Evolutionary conservation across 2,329 filamentous ascomycete species (phyloP).

Genomic region (Cladosporium sp.): DNA sequence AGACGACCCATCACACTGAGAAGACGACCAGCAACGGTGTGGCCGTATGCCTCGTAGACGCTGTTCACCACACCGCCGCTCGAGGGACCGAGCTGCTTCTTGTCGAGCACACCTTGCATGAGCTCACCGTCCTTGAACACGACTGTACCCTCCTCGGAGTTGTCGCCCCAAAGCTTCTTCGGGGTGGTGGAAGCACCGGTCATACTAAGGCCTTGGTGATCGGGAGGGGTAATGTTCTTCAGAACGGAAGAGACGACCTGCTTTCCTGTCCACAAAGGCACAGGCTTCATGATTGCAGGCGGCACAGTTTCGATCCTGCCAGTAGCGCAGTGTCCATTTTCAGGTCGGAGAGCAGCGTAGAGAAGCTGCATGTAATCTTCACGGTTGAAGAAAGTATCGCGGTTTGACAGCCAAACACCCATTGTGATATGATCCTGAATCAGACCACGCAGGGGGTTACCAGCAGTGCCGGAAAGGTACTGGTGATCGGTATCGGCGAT

Average conservation of each 20-base stretch:
- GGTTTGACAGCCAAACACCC: constrained; percentile 81
- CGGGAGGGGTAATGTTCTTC: constrained; percentile 79
- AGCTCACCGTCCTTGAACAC: constrained; percentile 83
- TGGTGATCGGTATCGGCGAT: constrained; percentile 97
- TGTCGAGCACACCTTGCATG: constrained; percentile 87
- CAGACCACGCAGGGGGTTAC: constrained; percentile 87
- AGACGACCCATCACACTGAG: constrained; percentile 86
- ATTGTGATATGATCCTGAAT: constrained; percentile 99
- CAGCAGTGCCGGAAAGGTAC: constrained; percentile 88
- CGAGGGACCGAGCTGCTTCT: constrained; percentile 85
- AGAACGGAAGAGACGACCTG: constrained; percentile 90
- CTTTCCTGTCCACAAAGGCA: constrained; percentile 87
- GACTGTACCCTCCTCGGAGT: constrained; percentile 71
- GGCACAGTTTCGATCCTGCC: constrained; percentile 76
- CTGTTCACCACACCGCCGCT: constrained; percentile 85
- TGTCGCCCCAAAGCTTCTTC: constrained; percentile 73
- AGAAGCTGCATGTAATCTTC: constrained; percentile 91
- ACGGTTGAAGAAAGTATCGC: constrained; percentile 83
- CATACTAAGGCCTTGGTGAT: constrained; percentile 73
- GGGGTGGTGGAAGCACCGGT: constrained; percentile 73
- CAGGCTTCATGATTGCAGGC: constrained; percentile 78
- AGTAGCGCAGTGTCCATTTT: constrained; percentile 79
- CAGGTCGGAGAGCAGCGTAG: constrained; percentile 82
- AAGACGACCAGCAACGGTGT: constrained; percentile 77
- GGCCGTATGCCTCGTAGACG: constrained; percentile 88